Base-by-base conservation (phyloP, 805 yeast species). In the Grigorovia jiainica region DNA sequence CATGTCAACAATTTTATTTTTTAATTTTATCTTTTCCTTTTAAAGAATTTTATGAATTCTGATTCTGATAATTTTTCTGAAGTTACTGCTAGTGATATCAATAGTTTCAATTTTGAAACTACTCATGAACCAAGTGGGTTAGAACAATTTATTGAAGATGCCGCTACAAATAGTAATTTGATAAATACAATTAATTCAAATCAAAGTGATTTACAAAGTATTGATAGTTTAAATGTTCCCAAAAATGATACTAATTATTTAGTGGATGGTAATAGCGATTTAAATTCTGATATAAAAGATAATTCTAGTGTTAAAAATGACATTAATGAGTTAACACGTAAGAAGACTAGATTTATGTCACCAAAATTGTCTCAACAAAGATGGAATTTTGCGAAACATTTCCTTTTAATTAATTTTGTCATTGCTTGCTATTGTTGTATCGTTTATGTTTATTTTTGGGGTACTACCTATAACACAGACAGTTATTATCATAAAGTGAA, bases 401-500 rank as follows among this genome's bases (percentile, higher is more conserved):
- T 47, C 18, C n/a, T 43, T 13, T 17, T 34, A n/a, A 47, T 40
- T 11, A 42, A 47, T 37, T 10, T 51, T 2, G 23, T 54, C 6
- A 39, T 63, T 6, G 49, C 49, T 7, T 10, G 50, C 9, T 45
- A 58, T 7, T 50, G 60, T 21, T 43, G 48, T 16, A 34, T 48
- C 2, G 53, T 55, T 7, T 43, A 63, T 9, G 45, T 54, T 7
- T 46, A 63, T 3, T 65, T 58, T 42, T 63, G 67, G 65, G 70
- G 70, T 17, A 57, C 67, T 2, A 45, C 54, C 4, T 64, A 62
- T 44, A 37, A 57, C 38, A 51, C 64, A 39, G 10, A 37, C 1
- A 46, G 46, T 7, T 45, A 59, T 32, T 25, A 29, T 31, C 32
- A 36, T 20, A 40, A 40, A 17, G 34, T 40, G 15, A 34, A 40